Evolutionary conservation across 2,329 filamentous ascomycete species (phyloP).

Genomic region (Colletotrichum eremochloae): DNA sequence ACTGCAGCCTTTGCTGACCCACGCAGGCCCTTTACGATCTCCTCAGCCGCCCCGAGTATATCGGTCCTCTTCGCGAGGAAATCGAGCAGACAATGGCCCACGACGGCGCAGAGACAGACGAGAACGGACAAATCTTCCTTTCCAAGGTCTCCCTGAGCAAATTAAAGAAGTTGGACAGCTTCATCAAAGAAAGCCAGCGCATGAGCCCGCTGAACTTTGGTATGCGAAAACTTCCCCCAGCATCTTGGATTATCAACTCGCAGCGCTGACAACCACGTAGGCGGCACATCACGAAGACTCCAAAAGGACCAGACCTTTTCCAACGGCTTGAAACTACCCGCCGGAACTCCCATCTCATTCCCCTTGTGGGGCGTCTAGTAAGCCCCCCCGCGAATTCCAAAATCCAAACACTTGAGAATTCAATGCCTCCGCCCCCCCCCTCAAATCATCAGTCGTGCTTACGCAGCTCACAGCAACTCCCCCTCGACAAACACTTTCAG

Average conservation of each 20-base stretch:
- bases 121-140: not conserved
- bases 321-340: slow-evolving; percentile 50
- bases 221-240: not conserved
- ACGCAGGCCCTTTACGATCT: slow-evolving; percentile 56
- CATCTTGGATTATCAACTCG: slow-evolving; percentile 52
- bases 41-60: slow-evolving; percentile 53
- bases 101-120: slow-evolving; percentile 48
- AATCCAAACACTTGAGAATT: not conserved
- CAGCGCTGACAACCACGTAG: slow-evolving; percentile 55
- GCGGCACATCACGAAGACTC: slow-evolving; percentile 54
- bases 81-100: slow-evolving; percentile 52
- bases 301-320: slow-evolving; percentile 55
- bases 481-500: slow-evolving; percentile 37
- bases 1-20: not conserved
- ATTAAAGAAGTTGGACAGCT: slow-evolving; percentile 57
- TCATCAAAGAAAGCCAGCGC: slow-evolving; percentile 55
- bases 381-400: not conserved
- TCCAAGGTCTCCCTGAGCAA: slow-evolving; percentile 53
- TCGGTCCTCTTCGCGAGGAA: slow-evolving; percentile 59
- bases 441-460: not conserved
- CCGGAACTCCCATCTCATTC: slow-evolving; percentile 46
- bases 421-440: too few relatives aligned
- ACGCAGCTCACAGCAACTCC: slow-evolving; percentile 29
- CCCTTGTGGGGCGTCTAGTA: slow-evolving; percentile 44
- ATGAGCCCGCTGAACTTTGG: slow-evolving; percentile 47